A percentile compares a stretch with the other conserved stretches of the same genome.
Conservation (phyloP, 2,329 filamentous ascomycete genomes). For the Fusarium caatingaense region DNA sequence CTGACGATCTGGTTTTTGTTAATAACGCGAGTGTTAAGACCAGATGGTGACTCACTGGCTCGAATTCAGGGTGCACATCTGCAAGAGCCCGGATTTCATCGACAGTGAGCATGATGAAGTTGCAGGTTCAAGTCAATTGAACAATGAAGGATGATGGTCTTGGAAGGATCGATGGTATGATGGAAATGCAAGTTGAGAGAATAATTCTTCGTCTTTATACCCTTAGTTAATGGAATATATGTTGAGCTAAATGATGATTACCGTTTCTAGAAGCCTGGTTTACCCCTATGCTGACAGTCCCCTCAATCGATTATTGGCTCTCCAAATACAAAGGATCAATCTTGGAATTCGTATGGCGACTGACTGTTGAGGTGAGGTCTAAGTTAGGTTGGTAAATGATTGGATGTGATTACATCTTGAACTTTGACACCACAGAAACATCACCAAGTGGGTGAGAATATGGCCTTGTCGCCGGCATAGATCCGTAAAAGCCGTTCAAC, state of each 20-base stretch:
- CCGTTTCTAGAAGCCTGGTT: not conserved
- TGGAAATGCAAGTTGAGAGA: not conserved
- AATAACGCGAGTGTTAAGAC: not conserved
- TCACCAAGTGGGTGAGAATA: constrained; percentile 9
- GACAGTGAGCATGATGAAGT: constrained; percentile 40
- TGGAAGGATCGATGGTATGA: not conserved
- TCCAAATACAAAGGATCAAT: not conserved
- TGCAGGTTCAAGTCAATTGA: not conserved
- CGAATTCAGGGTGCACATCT: constrained; percentile 35
- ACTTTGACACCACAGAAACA: not conserved
- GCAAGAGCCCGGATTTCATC: constrained; percentile 42
- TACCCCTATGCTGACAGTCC: not conserved
- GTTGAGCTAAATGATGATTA: constrained; percentile 2
- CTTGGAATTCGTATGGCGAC: not conserved
- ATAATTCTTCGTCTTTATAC: constrained; percentile 6
- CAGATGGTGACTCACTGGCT: constrained; percentile 12
- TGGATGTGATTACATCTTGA: not conserved
- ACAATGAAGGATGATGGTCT: not conserved
- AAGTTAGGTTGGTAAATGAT: not conserved
- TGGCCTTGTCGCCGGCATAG: constrained; percentile 22
- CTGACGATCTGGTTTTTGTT: constrained; percentile 18
- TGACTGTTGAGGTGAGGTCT: not conserved
- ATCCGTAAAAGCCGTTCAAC: constrained; percentile 11
- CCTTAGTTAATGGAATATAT: not conserved
- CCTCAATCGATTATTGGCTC: not conserved